Base-by-base conservation (phyloP, 2,329 filamentous ascomycete genomes). In the Pseudogymnoascus sp. region DNA sequence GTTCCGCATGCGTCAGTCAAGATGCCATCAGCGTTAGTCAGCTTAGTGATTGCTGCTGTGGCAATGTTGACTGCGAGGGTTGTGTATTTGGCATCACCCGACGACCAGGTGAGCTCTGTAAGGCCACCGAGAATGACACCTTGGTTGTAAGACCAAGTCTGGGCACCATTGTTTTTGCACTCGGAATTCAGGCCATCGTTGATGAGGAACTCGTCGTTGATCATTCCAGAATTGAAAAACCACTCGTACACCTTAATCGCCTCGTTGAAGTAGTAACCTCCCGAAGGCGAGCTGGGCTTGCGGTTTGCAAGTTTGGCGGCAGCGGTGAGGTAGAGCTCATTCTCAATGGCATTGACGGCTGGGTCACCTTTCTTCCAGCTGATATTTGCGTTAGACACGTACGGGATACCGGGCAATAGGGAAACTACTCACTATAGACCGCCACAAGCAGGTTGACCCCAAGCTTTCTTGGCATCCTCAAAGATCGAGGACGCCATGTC, bases 101-200 rank as follows among this genome's bases (percentile, higher is more conserved):
- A 81, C 77, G 62, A 80, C 81, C 54, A 86, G 73, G 58, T 80
- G 74, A 54, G 81, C 79, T 86, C 82, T 2, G 80, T 78, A 0
- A 87, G 76, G 0, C 78, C 84, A 11, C 81, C 76, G 6, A 87
- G 77, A 20, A 86, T 76, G 1, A 86, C 81, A 7, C 85, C 85
- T 70, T 87, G 84, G 66, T 85, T 85, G 70, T 85, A 85, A 0
- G 78, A 77, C 74, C 77, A 84, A 9, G 74, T 70, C 4, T 70
- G 70, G 6, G 67, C 69, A 20, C 70, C 72, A 38, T 77, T 75
- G 61, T 83, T 83, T 36, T 77, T 70, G 71, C 84, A 87, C 47
- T 74, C 79, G 22, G 70, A 65, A 11, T 74, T 72, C 2, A 84
- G 68, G 0, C 81, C 81, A 60, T 85, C 80, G 63, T 84, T 84